Evolutionary conservation across 1,284 basidiomycete genomes (phyloP), one percentile per base, ranked within the genome.

Genomic region (Trametes pubescens): DNA sequence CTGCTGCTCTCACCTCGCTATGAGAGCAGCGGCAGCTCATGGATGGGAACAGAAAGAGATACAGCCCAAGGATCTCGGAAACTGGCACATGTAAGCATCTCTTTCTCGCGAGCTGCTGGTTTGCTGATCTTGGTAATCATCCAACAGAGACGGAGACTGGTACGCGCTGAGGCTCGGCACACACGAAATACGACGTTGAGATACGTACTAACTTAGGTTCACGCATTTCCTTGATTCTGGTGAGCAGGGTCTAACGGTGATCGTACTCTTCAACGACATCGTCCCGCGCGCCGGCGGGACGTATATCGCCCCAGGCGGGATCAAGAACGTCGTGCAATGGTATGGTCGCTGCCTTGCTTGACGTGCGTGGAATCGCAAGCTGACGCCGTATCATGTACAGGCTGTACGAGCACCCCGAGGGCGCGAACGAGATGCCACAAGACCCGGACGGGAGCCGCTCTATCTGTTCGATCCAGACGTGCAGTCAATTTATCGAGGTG

Each of bases 201-300:
- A 43, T 16, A 32, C 8, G 9, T 10, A 7, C 9, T 54, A n/a
- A n/a, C n/a, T n/a, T n/a, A 69, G 69, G 69, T 78, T 76, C 62
- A 75, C 71, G 2, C 77, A 79, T 65, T 80, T 75, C 69, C 72
- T 79, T 22, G 78, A 80, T 59, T 79, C 78, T 3, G 75, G 74
- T 3, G 78, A 80, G 60, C 78, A 80, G 69, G 78, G 69, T 4
- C 65, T 79, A 37, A 73, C 75, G 16, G 73, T 76, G 29, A 76
- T 80, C 29, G 76, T 77, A 1, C 67, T 80, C 1, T 79, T 73
- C 71, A 74, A 75, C 58, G 74, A 78, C 59, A 78, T 80, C 65
- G 57, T 65, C 43, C 71, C 74, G 14, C 69, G 71, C 14, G 76
- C 71, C 7, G 78, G 78, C 2, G 76, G 73, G 5, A 80, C 78